Percentiles rank a stretch among this genome's conserved stretches.
Conservation (phyloP, 495 filamentous ascomycete genomes). For the Penicillium coffeae region DNA sequence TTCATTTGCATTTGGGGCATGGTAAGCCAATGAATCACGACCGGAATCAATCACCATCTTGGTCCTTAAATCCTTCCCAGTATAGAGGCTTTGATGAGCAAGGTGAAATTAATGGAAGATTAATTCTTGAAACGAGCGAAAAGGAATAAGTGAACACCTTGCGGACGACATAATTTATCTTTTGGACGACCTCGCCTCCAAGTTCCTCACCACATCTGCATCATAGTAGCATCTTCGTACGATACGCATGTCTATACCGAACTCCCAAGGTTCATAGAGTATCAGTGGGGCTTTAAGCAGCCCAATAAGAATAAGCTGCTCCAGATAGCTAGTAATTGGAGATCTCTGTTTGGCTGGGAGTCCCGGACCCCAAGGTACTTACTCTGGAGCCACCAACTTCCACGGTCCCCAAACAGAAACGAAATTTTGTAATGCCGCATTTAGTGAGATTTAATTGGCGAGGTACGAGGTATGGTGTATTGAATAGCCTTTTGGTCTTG, state of each 20-base stretch:
- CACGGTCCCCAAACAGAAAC: conserved; percentile 25
- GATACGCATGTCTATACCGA: conserved; percentile 7
- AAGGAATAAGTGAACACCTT: no score
- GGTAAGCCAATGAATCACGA: conserved; percentile 18
- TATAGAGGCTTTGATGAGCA: background rate
- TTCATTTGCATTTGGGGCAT: conserved; percentile 7
- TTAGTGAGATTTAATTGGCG: conserved; percentile 2
- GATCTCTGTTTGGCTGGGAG: conserved; percentile 13
- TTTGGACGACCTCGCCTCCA: conserved; percentile 13
- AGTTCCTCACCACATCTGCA: conserved; percentile 21
- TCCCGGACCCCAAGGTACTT: conserved; percentile 26
- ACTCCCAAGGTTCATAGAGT: conserved; percentile 9
- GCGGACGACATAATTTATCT: conserved; percentile 16
- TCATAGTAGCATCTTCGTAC: conserved; percentile 3
- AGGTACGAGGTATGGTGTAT: background rate
- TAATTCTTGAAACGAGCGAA: no score
- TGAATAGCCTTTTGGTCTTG: background rate
- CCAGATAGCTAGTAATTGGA: conserved; percentile 19
- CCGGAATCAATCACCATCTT: conserved; percentile 35
- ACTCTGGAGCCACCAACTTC: conserved; percentile 10
- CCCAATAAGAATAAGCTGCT: conserved; percentile 8
- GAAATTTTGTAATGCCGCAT: conserved; percentile 6
- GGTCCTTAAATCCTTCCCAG: background rate
- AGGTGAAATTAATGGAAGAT: background rate
- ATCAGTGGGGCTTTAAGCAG: background rate